Evolutionary conservation across 177 flowering plant species (phyloP).

Genomic region (Telopea speciosissima): DNA sequence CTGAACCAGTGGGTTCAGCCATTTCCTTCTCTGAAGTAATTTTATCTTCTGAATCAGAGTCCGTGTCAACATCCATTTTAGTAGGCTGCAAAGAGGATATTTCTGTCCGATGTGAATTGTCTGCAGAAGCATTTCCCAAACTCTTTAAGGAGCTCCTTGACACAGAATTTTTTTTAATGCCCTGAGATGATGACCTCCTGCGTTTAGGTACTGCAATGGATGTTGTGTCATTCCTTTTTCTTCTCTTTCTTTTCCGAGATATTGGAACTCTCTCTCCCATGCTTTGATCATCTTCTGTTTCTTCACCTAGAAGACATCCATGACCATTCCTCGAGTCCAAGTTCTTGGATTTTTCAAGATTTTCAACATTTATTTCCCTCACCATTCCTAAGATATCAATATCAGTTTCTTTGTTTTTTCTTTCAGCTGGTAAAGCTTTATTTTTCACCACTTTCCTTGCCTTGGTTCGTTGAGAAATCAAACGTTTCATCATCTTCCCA

Average conservation of each 20-base stretch:
- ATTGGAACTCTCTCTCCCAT: constrained; percentile 11
- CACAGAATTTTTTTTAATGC: constrained; percentile 20
- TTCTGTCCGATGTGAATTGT: constrained; percentile 14
- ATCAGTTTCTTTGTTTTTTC: constrained; percentile 36
- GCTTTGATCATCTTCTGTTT: constrained; percentile 20
- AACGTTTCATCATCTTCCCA: constrained; percentile 57
- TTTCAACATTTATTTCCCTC: constrained; percentile 74
- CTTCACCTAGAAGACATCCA: constrained; percentile 25
- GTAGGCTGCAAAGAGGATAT: constrained; percentile 14
- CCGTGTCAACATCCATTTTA: constrained; percentile 25
- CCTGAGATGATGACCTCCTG: constrained; percentile 41
- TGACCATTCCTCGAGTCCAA: constrained; percentile 55
- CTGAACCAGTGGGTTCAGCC: too few species aligned
- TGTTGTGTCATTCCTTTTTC: constrained; percentile 26
- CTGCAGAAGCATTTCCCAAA: constrained; percentile 20
- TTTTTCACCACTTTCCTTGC: constrained; percentile 38
- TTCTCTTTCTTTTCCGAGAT: constrained; percentile 33
- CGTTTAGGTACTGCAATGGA: constrained; percentile 51
- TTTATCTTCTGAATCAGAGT: constrained; percentile 25
- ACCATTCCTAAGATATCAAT: constrained; percentile 81
- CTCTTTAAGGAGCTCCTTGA: constrained; percentile 27
- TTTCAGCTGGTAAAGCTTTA: constrained; percentile 31
- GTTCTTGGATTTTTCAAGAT: constrained; percentile 29
- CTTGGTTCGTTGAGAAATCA: constrained; percentile 58
- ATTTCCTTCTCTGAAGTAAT: constrained; percentile 15